Percentiles rank a stretch among this genome's conserved stretches.
Evolutionary conservation across 2,329 filamentous ascomycete genomes (phyloP).

Genomic region (Capronia coronata): DNA sequence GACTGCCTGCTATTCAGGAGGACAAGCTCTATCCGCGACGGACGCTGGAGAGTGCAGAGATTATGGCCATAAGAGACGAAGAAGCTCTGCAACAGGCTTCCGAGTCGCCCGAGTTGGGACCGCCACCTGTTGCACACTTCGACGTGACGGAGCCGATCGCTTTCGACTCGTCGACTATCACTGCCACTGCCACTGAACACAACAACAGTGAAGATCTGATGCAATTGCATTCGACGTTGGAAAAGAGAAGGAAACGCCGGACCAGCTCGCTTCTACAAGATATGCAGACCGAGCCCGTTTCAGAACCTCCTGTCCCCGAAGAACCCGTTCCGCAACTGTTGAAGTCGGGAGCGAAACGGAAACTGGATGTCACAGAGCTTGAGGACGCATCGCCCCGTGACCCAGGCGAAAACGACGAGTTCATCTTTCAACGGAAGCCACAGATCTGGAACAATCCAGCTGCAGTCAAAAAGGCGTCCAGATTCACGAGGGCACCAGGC

Average conservation of each 20-base stretch:
- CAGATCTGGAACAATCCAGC: conserved; percentile 8
- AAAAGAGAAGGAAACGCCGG: conserved; percentile 48
- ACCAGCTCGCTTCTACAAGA: conserved; percentile 43
- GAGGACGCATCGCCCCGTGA: conserved; percentile 15
- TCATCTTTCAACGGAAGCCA: conserved; percentile 25
- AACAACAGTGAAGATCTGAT: conserved; percentile 31
- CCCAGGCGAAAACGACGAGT: conserved; percentile 19
- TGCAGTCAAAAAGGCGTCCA: conserved; percentile 20
- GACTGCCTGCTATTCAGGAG: conserved; percentile 55
- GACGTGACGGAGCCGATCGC: conserved; percentile 45
- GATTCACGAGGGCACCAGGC: conserved; percentile 23
- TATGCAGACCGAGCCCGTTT: conserved; percentile 34
- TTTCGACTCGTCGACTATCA: conserved; percentile 34
- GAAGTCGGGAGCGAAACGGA: conserved; percentile 27
- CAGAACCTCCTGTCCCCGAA: neutral
- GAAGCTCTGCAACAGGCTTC: conserved; percentile 24
- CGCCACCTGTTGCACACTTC: conserved; percentile 50
- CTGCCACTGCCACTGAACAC: conserved; percentile 22
- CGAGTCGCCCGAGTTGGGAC: conserved; percentile 34
- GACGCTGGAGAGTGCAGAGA: conserved; percentile 46
- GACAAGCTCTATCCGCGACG: conserved; percentile 52
- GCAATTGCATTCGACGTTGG: conserved; percentile 42
- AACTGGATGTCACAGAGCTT: conserved; percentile 25
- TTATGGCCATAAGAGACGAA: conserved; percentile 31
- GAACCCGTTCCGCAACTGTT: conserved; percentile 9